Evolutionary conservation across 2,329 filamentous ascomycete genomes (phyloP).

Genomic region (Coniochaeta ligniaria): DNA sequence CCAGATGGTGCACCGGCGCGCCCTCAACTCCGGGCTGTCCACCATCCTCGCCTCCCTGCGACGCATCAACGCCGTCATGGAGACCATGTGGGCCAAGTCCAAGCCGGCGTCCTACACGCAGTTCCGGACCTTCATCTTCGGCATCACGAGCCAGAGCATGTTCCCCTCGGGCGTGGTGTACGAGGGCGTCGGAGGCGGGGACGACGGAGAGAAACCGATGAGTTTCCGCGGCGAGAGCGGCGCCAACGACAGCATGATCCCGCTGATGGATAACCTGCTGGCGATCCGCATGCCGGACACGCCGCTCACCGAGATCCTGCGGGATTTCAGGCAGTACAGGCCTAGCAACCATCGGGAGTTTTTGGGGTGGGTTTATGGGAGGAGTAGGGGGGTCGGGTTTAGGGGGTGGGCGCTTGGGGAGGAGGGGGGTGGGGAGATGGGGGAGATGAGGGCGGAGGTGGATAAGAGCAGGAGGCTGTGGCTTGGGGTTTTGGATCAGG

Average conservation of each 20-base stretch:
- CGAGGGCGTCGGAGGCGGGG: slow-evolving; percentile 64
- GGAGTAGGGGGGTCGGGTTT: slow-evolving; percentile 41
- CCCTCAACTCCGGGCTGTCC: slow-evolving; percentile 58
- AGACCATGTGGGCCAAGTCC: slow-evolving; percentile 86
- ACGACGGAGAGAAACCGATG: slow-evolving; percentile 50
- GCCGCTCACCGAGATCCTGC: slow-evolving; percentile 79
- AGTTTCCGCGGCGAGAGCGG: slow-evolving; percentile 88
- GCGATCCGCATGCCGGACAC: slow-evolving; percentile 84
- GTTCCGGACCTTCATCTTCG: slow-evolving; percentile 96
- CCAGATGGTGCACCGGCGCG: slow-evolving; percentile 31
- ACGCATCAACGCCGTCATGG: slow-evolving; percentile 74
- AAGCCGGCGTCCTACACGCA: slow-evolving; percentile 77
- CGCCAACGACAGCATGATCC: slow-evolving; percentile 91
- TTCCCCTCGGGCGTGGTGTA: slow-evolving; percentile 90
- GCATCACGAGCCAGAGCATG: slow-evolving; percentile 89
- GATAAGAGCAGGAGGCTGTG: slow-evolving; percentile 52
- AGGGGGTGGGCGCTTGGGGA: slow-evolving; percentile 49
- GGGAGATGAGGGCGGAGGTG: slow-evolving; percentile 25
- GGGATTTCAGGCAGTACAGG: slow-evolving; percentile 83
- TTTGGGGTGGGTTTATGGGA: slow-evolving; percentile 59
- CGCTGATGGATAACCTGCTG: slow-evolving; percentile 80
- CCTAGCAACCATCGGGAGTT: slow-evolving; percentile 86
- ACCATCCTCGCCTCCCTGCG: slow-evolving; percentile 56
- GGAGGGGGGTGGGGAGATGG: slow-evolving; percentile 10
- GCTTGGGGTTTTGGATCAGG: slow-evolving; percentile 62